Percentiles rank a stretch among this genome's conserved stretches.
Conservation (phyloP, 345 rosid genomes). For the Hypericum perforatum region DNA sequence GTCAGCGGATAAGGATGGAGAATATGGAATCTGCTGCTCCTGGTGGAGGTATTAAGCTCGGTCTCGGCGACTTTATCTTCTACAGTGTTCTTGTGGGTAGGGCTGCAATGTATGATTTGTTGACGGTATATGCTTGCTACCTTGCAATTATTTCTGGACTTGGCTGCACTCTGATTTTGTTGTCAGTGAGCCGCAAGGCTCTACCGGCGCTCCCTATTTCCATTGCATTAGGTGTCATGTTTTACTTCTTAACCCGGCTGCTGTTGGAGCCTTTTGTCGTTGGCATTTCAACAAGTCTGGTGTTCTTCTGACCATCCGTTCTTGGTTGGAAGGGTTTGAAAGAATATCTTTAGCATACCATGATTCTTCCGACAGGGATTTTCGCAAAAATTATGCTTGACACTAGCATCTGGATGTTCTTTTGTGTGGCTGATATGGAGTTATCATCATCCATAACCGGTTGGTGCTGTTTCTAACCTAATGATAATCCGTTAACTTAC, state of each 20-base stretch:
- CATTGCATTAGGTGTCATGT: slow-evolving; percentile 65
- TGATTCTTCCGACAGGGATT: too few species aligned
- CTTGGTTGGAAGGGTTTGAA: not conserved
- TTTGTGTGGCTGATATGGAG: too few species aligned
- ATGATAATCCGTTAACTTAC: too few species aligned
- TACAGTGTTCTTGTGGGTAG: slow-evolving; percentile 98
- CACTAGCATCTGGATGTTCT: too few species aligned
- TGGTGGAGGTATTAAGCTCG: slow-evolving; percentile 70
- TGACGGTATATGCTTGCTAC: slow-evolving; percentile 96
- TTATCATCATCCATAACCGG: too few species aligned
- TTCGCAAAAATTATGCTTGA: too few species aligned
- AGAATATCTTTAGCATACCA: not conserved
- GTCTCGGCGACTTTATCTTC: slow-evolving; percentile 94
- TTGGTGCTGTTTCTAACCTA: too few species aligned
- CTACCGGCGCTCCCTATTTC: slow-evolving; percentile 96
- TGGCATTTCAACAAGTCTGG: slow-evolving; percentile 59
- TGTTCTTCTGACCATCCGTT: slow-evolving; percentile 49
- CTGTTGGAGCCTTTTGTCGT: slow-evolving; percentile 92
- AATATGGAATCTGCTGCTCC: slow-evolving; percentile 15
- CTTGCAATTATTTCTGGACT: slow-evolving; percentile 93
- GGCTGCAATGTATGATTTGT: slow-evolving; percentile 97
- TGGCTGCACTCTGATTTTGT: slow-evolving; percentile 90
- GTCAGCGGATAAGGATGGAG: slow-evolving; percentile 25
- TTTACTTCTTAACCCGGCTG: slow-evolving; percentile 87
- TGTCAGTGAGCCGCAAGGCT: slow-evolving; percentile 70